Conservation (phyloP, 345 rosid genomes). For the Eucalyptus polybractea region DNA sequence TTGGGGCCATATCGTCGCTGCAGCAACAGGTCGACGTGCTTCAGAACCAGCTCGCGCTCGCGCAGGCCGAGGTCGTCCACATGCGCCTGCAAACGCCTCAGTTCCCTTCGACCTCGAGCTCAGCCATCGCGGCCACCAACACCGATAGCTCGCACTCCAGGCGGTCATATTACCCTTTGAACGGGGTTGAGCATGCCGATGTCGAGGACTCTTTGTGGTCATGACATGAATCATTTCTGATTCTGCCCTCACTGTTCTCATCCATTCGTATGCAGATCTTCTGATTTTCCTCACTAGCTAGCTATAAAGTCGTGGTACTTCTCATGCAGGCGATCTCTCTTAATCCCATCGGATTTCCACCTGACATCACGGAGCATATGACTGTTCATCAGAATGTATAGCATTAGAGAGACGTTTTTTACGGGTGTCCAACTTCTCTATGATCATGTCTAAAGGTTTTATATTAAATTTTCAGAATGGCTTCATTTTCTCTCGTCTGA, state of each 20-base stretch:
- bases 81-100: slow-evolving; percentile 16
- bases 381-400: neutral
- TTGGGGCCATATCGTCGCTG: slow-evolving; percentile 68
- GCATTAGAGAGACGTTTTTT: neutral
- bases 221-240: neutral
- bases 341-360: neutral
- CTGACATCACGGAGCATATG: neutral
- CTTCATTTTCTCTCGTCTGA: neutral
- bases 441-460: neutral
- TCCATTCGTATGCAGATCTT: neutral
- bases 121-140: neutral
- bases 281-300: neutral
- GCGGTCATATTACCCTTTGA: slow-evolving; percentile 4
- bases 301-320: neutral
- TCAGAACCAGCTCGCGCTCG: slow-evolving; percentile 66
- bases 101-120: neutral
- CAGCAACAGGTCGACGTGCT: slow-evolving; percentile 71
- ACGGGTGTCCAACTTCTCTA: neutral
- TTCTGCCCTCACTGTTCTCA: neutral
- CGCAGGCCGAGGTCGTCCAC: slow-evolving; percentile 75
- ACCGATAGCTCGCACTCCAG: neutral
- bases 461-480: neutral
- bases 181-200: slow-evolving; percentile 12
- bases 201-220: slow-evolving; percentile 31
- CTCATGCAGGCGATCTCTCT: neutral